Conservation (phyloP, 2,329 filamentous ascomycete genomes). For the Drechslera avenae region DNA sequence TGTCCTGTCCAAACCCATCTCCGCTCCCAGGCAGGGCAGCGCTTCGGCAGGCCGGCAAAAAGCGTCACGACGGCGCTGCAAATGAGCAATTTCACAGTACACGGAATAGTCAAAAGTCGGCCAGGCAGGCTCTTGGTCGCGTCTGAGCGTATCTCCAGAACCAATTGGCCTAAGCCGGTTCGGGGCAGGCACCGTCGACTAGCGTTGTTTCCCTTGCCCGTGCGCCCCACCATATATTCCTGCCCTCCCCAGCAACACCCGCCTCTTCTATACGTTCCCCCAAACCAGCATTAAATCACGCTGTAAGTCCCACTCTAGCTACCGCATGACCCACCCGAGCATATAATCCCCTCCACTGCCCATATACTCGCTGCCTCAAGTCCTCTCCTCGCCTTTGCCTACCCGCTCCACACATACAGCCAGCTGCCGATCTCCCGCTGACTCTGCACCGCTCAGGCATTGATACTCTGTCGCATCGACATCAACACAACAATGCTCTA, state of each 20-base stretch:
- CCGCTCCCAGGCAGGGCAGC: not conserved
- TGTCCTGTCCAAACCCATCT: not conserved
- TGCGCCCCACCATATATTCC: slow-evolving; percentile 23
- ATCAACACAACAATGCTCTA: slow-evolving; percentile 54
- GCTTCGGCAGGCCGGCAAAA: too few species aligned
- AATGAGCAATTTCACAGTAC: slow-evolving; percentile 26
- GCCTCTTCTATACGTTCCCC: slow-evolving; percentile 15
- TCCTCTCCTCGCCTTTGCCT: not conserved
- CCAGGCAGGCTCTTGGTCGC: slow-evolving; percentile 11
- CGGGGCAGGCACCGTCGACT: slow-evolving; percentile 16
- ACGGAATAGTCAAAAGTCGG: slow-evolving; percentile 8
- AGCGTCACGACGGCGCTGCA: slow-evolving; percentile 2
- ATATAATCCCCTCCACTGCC: slow-evolving; percentile 13
- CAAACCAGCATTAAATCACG: slow-evolving; percentile 22
- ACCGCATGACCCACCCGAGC: not conserved
- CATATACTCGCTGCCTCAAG: slow-evolving; percentile 5
- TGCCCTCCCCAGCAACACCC: slow-evolving; percentile 22
- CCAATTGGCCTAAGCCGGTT: slow-evolving; percentile 21
- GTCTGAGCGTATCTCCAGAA: slow-evolving; percentile 34
- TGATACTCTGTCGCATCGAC: slow-evolving; percentile 40
- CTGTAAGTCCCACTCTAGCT: slow-evolving; percentile 17
- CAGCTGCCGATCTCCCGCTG: slow-evolving; percentile 31
- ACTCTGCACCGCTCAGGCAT: slow-evolving; percentile 40
- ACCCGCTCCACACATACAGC: slow-evolving; percentile 7
- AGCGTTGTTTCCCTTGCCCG: slow-evolving; percentile 22